phyloP scores from a whole-genome alignment of 2,329 filamentous ascomycete species.

The Cladosporium sp. region DNA sequence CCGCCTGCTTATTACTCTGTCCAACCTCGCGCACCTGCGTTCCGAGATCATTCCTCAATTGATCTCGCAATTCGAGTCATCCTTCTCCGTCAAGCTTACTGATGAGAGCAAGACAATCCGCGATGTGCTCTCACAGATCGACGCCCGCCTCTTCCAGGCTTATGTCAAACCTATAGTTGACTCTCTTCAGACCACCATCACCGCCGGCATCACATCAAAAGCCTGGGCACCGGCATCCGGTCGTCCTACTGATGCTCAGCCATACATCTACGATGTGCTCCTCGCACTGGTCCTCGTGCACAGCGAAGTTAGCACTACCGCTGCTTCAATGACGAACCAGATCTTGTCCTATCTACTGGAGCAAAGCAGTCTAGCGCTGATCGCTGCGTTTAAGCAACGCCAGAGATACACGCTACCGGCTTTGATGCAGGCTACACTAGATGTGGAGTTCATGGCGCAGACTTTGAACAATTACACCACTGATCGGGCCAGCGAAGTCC shows the following conservation, averaged over 20 bases:
- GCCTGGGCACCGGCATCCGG: constrained; percentile 62
- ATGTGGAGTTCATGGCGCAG: constrained; percentile 95
- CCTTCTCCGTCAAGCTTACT: constrained; percentile 89
- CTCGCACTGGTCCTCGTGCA: constrained; percentile 86
- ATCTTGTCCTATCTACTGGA: constrained; percentile 86
- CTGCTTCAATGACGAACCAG: constrained; percentile 69
- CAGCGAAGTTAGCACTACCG: constrained; percentile 51
- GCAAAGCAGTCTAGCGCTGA: constrained; percentile 72
- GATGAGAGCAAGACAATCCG: constrained; percentile 90
- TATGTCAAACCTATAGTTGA: constrained; percentile 78
- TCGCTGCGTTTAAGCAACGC: constrained; percentile 68
- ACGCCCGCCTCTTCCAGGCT: constrained; percentile 83
- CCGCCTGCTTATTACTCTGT: constrained; percentile 88
- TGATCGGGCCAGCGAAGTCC: constrained; percentile 72
- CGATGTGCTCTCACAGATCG: constrained; percentile 86
- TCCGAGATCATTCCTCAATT: constrained; percentile 78
- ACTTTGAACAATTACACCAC: constrained; percentile 87
- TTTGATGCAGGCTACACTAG: constrained; percentile 94
- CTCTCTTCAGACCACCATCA: constrained; percentile 65
- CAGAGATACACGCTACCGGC: constrained; percentile 68
- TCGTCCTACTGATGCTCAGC: constrained; percentile 68
- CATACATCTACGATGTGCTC: constrained; percentile 86
- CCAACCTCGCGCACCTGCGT: constrained; percentile 81
- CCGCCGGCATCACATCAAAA: constrained; percentile 64
- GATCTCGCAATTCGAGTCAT: constrained; percentile 88